Percentiles rank a stretch among this genome's conserved stretches.
These are phyloP conservation scores for Pichia pseudocactophila DNA, from an alignment of 805 yeast genomes.

Conservation along the genomic window DNA sequence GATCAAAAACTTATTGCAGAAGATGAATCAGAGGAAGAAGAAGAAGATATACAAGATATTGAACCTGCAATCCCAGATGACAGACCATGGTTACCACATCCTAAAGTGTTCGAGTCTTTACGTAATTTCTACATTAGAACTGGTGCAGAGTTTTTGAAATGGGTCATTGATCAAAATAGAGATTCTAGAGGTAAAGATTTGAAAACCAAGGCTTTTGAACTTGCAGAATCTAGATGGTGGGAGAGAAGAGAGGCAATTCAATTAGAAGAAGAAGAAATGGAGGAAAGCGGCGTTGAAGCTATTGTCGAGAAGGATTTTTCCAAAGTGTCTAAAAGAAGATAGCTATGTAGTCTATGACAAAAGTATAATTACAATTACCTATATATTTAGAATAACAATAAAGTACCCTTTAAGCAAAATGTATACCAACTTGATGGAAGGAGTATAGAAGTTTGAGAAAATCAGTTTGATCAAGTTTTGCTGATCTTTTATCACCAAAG, in stretches of 20 bases:
- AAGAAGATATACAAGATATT: constrained; percentile 48
- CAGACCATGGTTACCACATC: constrained; percentile 96
- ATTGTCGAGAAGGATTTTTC: constrained; percentile 65
- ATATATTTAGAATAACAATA: too few species aligned
- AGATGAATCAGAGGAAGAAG: constrained; percentile 59
- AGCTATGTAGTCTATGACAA: too few species aligned
- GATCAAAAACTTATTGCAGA: constrained; percentile 38
- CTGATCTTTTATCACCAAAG: constrained; percentile 77
- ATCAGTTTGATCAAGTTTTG: constrained; percentile 92
- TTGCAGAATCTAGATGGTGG: constrained; percentile 97
- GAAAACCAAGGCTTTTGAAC: constrained; percentile 80
- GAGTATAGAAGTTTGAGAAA: constrained; percentile 80
- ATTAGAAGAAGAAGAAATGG: constrained; percentile 78
- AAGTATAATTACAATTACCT: too few species aligned
- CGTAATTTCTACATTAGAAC: constrained; percentile 81
- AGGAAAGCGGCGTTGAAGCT: constrained; percentile 90
- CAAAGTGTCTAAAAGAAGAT: constrained; percentile 44
- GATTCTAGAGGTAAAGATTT: constrained; percentile 85
- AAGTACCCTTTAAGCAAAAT: constrained; percentile 63
- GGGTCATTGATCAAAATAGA: constrained; percentile 84
- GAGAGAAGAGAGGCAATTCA: constrained; percentile 92
- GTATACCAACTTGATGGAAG: constrained; percentile 95
- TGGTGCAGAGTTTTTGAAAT: constrained; percentile 78
- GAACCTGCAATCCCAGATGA: constrained; percentile 77
- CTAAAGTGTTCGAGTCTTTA: constrained; percentile 81